Base-by-base conservation (phyloP, 345 rosid genomes). In the Eucalyptus camaldulensis region DNA sequence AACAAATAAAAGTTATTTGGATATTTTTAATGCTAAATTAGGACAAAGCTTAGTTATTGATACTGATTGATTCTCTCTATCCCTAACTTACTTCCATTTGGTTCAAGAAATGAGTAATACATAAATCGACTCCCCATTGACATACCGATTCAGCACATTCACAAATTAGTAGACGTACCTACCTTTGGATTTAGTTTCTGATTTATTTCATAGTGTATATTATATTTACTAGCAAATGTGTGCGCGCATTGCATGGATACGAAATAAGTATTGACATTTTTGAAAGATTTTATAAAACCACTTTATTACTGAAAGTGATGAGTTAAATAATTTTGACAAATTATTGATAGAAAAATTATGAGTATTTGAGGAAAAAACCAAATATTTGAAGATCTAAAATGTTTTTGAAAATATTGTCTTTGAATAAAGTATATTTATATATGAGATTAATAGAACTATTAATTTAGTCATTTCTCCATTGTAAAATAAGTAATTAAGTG, bases 111-210 rank as follows among this genome's bases (percentile, higher is more conserved):
- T 62, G 0, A 29, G 17, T 6, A 29, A 6, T 62, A 3, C 69
- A 62, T 62, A 15, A 53, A 65, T 4, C 0, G 21, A 14, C 21
- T 65, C 22, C 10, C 10, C 19, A 0, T 15, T 7, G 40, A n/a
- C 31, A 1, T n/a, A 8, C 1, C 6, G 0, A n/a, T n/a, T 0
- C 22, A 0, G 2, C 21, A 15, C 21, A 31, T 4, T 65, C 76
- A n/a, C 21, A 65, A 65, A 1, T 29, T 14, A 14, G 21, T 1
- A n/a, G 0, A 15, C n/a, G 1, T 3, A 15, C 3, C 10, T 15
- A 4, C 0, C 0, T 13, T 27, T 14, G 9, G 10, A 65, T n/a
- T 65, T 65, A 65, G 37, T 14, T 7, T 65, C 0, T 2, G 2
- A 56, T 56, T 56, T 56, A 56, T 56, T 56, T 0, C 7, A 10